Base-by-base conservation (phyloP, 2,329 filamentous ascomycete genomes). In the Diaporthe ilicicola region DNA sequence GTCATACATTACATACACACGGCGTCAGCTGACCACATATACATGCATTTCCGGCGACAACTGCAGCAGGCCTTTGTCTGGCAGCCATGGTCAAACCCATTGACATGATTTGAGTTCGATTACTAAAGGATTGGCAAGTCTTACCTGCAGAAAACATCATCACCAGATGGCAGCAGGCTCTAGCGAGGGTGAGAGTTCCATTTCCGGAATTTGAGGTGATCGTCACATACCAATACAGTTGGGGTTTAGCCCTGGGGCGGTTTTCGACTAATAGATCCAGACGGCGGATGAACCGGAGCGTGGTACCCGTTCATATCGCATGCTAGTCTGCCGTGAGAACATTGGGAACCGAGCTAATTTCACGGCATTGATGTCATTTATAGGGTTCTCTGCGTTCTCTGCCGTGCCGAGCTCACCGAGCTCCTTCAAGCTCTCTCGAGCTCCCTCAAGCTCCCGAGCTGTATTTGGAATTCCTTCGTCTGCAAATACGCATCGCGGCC, bases 161-260 rank as follows among this genome's bases (percentile, higher is more conserved):
- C 22, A 51, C 17, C 12, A 39, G 48, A 17, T 13, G 22, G 13
- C 24, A 51, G 24, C 24, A 27, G 39, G 19, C 56, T 32, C 56
- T 37, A 48, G 27, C 44, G 3, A 32, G 39, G 34, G 42, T 22
- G 39, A n/a, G 29, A 32, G 22, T 50, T 24, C 56, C 42, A 48
- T 48, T 10, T 39, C 27, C n/a, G 27, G 56, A 48, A 56, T 48
- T 19, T 62, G 56, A 62, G 56, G 56, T 42, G 56, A 62, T 62
- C 42, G 56, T 42, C 56, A 62, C 29, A 22, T 62, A 19, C 22
- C n/a, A 62, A 27, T 10, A 62, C 56, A 24, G 24, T 46, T 48
- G 19, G 10, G 42, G 56, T 9, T 62, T 62, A 62, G 56, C n/a
- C 3, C 27, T 48, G 42, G 42, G 8, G 24, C 27, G 27, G 42